phyloP scores from a whole-genome alignment of 768 basidiomycete genomes.

The Calocybe indica region DNA sequence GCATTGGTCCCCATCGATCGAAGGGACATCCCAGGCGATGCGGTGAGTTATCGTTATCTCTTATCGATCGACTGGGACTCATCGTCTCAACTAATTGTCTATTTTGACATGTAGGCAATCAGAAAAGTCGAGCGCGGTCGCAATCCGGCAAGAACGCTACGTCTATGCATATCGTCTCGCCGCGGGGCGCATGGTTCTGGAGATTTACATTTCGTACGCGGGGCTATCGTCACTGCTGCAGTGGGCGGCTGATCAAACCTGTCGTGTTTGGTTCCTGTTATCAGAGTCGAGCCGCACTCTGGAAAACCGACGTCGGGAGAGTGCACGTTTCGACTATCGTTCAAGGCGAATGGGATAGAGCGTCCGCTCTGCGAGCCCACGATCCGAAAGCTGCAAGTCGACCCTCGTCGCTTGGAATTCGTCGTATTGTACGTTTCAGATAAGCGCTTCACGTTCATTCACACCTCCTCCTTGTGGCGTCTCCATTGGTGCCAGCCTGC shows the following conservation, averaged over 20 bases:
- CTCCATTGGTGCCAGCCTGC: constrained; percentile 3
- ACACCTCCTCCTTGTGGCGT: not conserved
- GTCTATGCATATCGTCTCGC: constrained; percentile 48
- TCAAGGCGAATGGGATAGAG: constrained; percentile 52
- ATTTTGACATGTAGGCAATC: too few species aligned
- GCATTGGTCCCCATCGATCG: constrained; percentile 17
- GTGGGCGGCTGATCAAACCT: not conserved
- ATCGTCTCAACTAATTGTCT: too few species aligned
- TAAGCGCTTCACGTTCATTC: not conserved
- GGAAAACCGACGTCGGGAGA: constrained; percentile 36
- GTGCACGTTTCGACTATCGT: constrained; percentile 48
- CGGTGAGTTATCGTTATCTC: constrained; percentile 11
- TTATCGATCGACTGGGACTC: too few species aligned
- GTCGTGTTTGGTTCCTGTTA: constrained; percentile 1
- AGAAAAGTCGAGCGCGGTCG: not conserved
- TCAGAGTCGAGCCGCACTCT: constrained; percentile 39
- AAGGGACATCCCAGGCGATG: constrained; percentile 10
- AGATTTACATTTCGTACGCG: constrained; percentile 49
- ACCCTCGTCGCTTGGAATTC: constrained; percentile 53
- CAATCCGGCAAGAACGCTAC: constrained; percentile 34
- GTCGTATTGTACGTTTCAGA: constrained; percentile 48
- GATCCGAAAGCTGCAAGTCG: constrained; percentile 38
- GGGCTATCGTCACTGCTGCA: not conserved
- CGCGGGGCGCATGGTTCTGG: constrained; percentile 35
- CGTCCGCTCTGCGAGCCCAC: constrained; percentile 44